Conservation (phyloP, 2,329 filamentous ascomycete genomes). For the Chaetomium olivaceum region DNA sequence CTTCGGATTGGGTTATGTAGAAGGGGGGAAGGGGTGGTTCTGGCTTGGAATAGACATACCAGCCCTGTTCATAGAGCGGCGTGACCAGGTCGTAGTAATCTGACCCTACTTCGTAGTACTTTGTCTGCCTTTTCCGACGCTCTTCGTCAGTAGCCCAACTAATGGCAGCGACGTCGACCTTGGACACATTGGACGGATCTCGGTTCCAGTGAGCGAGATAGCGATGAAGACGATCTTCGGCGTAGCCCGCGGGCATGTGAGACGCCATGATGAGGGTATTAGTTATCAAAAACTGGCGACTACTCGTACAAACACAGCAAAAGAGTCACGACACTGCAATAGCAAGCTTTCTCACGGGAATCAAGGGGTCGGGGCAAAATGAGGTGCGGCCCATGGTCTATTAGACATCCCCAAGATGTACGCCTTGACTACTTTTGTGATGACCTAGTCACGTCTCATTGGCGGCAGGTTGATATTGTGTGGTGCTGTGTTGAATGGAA, state of each 20-base stretch:
- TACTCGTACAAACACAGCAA: not conserved
- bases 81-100: constrained; percentile 72
- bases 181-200: constrained; percentile 11
- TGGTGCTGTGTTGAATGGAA: not conserved
- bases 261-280: constrained; percentile 5
- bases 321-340: not conserved
- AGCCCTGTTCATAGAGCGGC: constrained; percentile 74
- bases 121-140: constrained; percentile 19
- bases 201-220: constrained; percentile 24
- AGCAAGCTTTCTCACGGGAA: not conserved
- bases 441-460: not conserved
- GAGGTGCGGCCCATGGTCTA: not conserved
- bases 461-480: not conserved
- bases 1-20: too few species aligned
- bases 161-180: constrained; percentile 21
- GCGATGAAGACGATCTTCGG: constrained; percentile 13
- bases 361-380: not conserved
- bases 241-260: constrained; percentile 16
- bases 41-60: constrained; percentile 9
- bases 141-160: constrained; percentile 24
- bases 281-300: not conserved
- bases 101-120: constrained; percentile 20
- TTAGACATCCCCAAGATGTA: not conserved
- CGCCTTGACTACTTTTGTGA: not conserved
- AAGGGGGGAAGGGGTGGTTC: not conserved